Evolutionary conservation across 257 asterid species (phyloP).

Genomic region (Plectranthus barbatus): DNA sequence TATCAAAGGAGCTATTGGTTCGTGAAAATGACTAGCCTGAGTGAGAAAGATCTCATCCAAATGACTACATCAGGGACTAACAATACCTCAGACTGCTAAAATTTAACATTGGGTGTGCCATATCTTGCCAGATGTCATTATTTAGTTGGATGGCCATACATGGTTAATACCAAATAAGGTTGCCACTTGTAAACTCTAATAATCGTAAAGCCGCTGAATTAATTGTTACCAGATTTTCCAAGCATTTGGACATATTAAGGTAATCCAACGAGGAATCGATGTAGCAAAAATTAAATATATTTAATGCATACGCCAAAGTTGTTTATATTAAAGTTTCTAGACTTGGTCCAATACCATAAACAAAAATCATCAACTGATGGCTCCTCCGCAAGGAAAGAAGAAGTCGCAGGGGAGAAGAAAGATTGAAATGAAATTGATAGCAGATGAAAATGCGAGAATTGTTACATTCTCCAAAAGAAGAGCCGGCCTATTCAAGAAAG

Average conservation of each 20-base stretch:
- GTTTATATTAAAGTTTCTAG: conserved; percentile 17
- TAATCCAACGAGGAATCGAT: conserved; percentile 23
- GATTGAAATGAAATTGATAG: conserved; percentile 29
- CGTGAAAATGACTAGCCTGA: too few species aligned
- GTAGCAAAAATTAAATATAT: conserved; percentile 7
- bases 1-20: too few species aligned
- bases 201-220: conserved; percentile 5
- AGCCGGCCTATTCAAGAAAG: conserved; percentile 41
- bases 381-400: conserved; percentile 22
- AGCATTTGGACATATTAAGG: conserved; percentile 15
- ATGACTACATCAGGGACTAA: too few species aligned
- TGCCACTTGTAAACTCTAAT: conserved; percentile 20
- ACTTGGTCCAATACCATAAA: neutral
- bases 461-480: conserved; percentile 40
- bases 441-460: conserved; percentile 28
- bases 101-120: neutral
- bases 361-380: too few species aligned
- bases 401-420: conserved; percentile 31
- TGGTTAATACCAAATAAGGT: neutral
- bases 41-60: too few species aligned
- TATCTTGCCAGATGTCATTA: conserved; percentile 3
- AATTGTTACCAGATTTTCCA: conserved; percentile 22
- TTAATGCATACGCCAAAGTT: conserved; percentile 15
- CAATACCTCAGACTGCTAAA: too few species aligned
- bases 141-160: neutral